These are phyloP conservation scores for Hortiboletus campestris DNA, from an alignment of 768 basidiomycete species.

Conservation along the genomic window DNA sequence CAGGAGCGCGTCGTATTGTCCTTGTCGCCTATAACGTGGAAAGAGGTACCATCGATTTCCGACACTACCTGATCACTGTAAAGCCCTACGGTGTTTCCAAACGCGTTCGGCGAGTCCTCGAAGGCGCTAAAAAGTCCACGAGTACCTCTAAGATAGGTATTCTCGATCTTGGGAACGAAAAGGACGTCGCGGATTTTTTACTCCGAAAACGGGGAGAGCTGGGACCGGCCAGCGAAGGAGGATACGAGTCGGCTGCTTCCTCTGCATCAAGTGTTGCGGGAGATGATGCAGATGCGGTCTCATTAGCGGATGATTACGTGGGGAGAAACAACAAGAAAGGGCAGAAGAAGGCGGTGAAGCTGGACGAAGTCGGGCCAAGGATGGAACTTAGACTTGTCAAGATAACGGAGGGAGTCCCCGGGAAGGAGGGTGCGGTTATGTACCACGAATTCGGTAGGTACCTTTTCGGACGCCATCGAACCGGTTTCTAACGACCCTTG, in stretches of 20 bases:
- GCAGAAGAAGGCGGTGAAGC: constrained; percentile 82
- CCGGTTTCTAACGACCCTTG: constrained; percentile 6
- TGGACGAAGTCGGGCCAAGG: constrained; percentile 94
- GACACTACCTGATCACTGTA: constrained; percentile 94
- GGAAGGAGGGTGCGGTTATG: constrained; percentile 89
- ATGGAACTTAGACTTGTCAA: constrained; percentile 93
- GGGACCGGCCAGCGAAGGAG: constrained; percentile 54
- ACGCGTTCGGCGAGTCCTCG: constrained; percentile 84
- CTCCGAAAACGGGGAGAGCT: constrained; percentile 65
- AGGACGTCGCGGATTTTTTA: constrained; percentile 94
- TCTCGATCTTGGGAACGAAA: constrained; percentile 83
- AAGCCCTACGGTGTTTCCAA: constrained; percentile 92
- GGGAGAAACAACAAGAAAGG: constrained; percentile 93
- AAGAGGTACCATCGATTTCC: constrained; percentile 83
- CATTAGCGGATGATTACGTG: constrained; percentile 90
- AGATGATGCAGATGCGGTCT: constrained; percentile 77
- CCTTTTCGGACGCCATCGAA: not conserved
- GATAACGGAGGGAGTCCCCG: constrained; percentile 91
- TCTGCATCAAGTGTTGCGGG: constrained; percentile 80
- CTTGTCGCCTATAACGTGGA: constrained; percentile 89
- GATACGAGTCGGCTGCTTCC: constrained; percentile 81
- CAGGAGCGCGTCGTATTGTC: constrained; percentile 91
- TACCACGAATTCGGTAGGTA: constrained; percentile 90
- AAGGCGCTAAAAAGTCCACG: constrained; percentile 44
- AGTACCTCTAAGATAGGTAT: constrained; percentile 37